A percentile compares a stretch with the other conserved stretches of the same genome.
Evolutionary conservation across 176 grass and related monocot genomes (phyloP).

Genomic region (Oryza nivara): DNA sequence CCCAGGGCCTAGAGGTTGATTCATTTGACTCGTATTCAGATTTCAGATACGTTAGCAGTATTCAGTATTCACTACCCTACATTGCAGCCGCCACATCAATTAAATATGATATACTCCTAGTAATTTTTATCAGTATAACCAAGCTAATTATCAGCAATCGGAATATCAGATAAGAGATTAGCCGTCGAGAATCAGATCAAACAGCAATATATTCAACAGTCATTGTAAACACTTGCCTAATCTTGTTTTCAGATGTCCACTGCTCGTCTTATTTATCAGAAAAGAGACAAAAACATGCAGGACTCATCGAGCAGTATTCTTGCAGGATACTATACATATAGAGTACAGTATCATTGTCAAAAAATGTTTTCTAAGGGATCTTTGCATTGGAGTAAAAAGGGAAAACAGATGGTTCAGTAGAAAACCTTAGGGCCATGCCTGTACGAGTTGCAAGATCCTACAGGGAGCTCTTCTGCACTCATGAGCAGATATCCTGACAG

Average conservation of each 20-base stretch:
- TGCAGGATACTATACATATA: neutral
- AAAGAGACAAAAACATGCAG: neutral
- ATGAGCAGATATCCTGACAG: neutral
- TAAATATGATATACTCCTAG: neutral
- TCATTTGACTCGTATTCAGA: neutral
- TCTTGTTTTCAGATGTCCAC: neutral
- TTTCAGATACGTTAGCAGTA: neutral
- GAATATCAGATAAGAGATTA: neutral
- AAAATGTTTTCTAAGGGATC: neutral
- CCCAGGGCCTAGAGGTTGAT: neutral
- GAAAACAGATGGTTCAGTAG: neutral
- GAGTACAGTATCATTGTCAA: neutral
- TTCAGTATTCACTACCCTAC: too few relatives aligned
- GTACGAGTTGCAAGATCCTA: neutral
- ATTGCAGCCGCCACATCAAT: neutral
- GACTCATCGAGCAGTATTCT: neutral
- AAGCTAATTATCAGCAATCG: neutral
- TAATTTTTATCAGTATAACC: neutral
- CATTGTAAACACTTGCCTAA: neutral
- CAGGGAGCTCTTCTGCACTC: neutral
- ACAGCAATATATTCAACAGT: neutral
- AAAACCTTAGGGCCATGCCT: neutral
- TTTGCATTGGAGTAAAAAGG: constrained; percentile 1
- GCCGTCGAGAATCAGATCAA: neutral
- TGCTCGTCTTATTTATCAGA: neutral